These are phyloP conservation scores for Pistacia atlantica DNA, from an alignment of 345 rosid species.

Conservation along the genomic window DNA sequence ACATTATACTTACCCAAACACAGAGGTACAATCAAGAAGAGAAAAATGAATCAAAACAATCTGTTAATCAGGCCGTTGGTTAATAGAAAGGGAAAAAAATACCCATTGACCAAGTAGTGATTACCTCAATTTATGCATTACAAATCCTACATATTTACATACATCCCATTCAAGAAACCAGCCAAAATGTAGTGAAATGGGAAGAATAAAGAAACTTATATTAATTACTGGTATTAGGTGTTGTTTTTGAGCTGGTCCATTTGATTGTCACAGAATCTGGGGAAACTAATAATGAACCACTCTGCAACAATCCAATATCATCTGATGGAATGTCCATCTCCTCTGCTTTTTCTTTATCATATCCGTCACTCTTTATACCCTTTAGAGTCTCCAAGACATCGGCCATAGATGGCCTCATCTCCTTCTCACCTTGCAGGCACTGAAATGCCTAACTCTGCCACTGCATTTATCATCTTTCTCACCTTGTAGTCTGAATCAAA, in stretches of 20 bases:
- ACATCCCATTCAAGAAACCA: background rate
- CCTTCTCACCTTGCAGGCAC: conserved; percentile 71
- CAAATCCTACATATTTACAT: conserved; percentile 8
- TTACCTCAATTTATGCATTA: background rate
- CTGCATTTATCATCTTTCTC: conserved; percentile 53
- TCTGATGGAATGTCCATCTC: conserved; percentile 33
- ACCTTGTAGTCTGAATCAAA: conserved; percentile 55
- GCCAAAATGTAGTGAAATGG: conserved; percentile 3
- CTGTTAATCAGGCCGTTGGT: background rate
- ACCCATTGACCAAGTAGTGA: background rate
- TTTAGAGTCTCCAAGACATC: conserved; percentile 50
- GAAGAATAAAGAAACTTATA: background rate
- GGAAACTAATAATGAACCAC: conserved; percentile 31
- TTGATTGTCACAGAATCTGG: conserved; percentile 53
- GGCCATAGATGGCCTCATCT: conserved; percentile 72
- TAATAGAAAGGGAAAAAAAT: background rate
- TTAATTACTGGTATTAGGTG: conserved; percentile 29
- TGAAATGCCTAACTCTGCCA: conserved; percentile 88
- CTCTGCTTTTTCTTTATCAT: conserved; percentile 22
- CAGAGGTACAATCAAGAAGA: too few species aligned
- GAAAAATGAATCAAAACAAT: too few species aligned
- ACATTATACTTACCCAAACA: too few species aligned
- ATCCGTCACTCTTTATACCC: conserved; percentile 37
- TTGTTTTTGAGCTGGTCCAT: conserved; percentile 51
- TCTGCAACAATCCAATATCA: conserved; percentile 49